Conservation (phyloP, 768 basidiomycete species). For the Pluteus cervinus region DNA sequence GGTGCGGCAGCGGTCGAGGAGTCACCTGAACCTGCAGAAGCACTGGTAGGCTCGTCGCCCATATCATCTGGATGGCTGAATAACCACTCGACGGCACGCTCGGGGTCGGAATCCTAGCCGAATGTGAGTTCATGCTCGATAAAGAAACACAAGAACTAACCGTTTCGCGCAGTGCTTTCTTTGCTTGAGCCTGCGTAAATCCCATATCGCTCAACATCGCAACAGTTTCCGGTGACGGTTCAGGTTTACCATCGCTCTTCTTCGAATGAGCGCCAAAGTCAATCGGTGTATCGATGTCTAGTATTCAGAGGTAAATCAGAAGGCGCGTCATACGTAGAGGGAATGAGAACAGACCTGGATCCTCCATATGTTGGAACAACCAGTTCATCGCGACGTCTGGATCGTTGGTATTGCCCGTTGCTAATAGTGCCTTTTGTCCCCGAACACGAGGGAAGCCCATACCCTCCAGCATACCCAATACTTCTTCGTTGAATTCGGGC, state of each 20-base stretch:
- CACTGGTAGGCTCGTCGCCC: constrained; percentile 47
- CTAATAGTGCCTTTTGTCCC: constrained; percentile 86
- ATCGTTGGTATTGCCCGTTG: constrained; percentile 73
- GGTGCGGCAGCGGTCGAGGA: constrained; percentile 17
- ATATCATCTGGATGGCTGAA: constrained; percentile 89
- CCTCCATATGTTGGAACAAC: constrained; percentile 94
- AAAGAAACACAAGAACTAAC: constrained; percentile 35
- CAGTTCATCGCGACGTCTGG: constrained; percentile 90
- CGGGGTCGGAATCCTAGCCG: constrained; percentile 69
- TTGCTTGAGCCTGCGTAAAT: constrained; percentile 76
- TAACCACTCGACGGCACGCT: constrained; percentile 93
- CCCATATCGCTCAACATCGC: constrained; percentile 85
- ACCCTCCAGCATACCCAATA: constrained; percentile 69
- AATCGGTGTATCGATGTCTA: constrained; percentile 89
- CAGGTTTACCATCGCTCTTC: constrained; percentile 23
- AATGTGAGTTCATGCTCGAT: not conserved
- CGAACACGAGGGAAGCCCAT: constrained; percentile 91
- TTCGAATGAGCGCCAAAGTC: constrained; percentile 21
- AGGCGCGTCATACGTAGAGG: not conserved
- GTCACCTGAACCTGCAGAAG: constrained; percentile 16
- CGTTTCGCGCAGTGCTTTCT: constrained; percentile 83
- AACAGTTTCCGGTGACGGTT: constrained; percentile 69
- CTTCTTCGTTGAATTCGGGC: constrained; percentile 68
- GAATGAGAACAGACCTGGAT: constrained; percentile 53
- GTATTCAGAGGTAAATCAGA: not conserved